Base-by-base conservation (phyloP, 306 rosid genomes). In the Vigna radiata region DNA sequence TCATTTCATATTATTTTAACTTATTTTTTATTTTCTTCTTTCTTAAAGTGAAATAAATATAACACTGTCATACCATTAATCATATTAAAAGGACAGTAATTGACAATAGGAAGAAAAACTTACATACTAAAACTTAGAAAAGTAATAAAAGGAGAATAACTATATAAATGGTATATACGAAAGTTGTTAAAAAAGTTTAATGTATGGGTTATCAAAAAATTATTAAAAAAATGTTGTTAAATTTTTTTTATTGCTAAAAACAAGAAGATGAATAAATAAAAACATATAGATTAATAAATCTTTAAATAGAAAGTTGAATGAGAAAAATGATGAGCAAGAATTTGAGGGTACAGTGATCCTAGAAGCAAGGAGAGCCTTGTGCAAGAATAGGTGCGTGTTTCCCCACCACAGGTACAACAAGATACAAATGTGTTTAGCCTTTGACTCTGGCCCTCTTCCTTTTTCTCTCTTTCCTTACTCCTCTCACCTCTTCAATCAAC, bases 341-440 rank as follows among this genome's bases (percentile, higher is more conserved):
- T 29, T 83, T 64, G 8, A 82, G 67, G 72, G 84, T 92, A 77
- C 81, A 86, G 5, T 10, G 5, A 11, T 44, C 43, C 97, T 87
- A 89, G 10, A 83, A 89, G 82, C 74, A 89, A 86, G 97, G 97
- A 85, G 86, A 82, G 83, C 87, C 97, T 70, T 41, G 4, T 50
- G 73, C 76, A 25, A 25, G 2, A 25, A 25, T 64, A 54, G 60
- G 37, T 55, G 18, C 70, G 63, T 78, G 59, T 46, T 80, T 82
- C 75, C 77, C 76, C 80, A 81, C 81, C 82, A 73, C 63, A 12
- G 37, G 48, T 64, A 48, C 23, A 70, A 60, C 14, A 13, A 73
- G 55, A 46, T 63, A 70, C 52, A 84, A 67, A 53, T 44, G 29
- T 21, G 67, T 75, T 79, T 69, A 72, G 27, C 71, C 73, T 73